Evolutionary conservation across 148 eudicot genomes (phyloP).

Genomic region (Drosera capensis): DNA sequence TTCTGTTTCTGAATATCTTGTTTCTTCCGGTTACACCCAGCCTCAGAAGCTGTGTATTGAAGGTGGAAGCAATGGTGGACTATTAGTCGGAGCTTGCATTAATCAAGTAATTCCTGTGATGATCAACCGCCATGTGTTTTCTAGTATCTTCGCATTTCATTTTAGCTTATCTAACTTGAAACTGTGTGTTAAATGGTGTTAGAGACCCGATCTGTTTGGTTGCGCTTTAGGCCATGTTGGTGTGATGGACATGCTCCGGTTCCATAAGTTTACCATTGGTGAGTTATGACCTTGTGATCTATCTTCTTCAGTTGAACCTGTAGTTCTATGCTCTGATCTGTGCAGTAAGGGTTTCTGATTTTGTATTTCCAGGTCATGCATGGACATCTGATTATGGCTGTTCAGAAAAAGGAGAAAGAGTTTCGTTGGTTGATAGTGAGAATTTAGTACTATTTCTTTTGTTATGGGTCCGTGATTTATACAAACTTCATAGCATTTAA

Average conservation of each 20-base stretch:
- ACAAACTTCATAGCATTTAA: no score
- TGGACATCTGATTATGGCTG: slow-evolving; percentile 94
- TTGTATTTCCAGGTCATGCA: slow-evolving; percentile 54
- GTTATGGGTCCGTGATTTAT: no score
- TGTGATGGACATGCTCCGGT: slow-evolving; percentile 99
- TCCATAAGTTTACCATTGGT: slow-evolving; percentile 94
- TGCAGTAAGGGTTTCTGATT: not conserved
- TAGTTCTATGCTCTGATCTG: not conserved
- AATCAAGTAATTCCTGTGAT: slow-evolving; percentile 53
- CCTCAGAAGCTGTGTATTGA: slow-evolving; percentile 72
- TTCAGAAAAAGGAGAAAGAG: slow-evolving; percentile 88
- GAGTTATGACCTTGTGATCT: no score
- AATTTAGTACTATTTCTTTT: not conserved
- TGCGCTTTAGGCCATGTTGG: slow-evolving; percentile 98
- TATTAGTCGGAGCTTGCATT: slow-evolving; percentile 91
- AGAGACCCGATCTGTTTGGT: slow-evolving; percentile 96
- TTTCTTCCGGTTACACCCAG: slow-evolving; percentile 72
- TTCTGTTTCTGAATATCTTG: slow-evolving; percentile 79
- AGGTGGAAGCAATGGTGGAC: slow-evolving; percentile 99
- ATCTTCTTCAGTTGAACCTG: not conserved
- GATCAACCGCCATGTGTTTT: not conserved
- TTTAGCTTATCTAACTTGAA: slow-evolving; percentile 2
- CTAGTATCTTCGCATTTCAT: not conserved
- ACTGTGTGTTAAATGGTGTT: slow-evolving; percentile 19
- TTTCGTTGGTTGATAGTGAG: slow-evolving; percentile 84